Conservation (phyloP, 1,284 basidiomycete genomes). For the Phylloporus gajari region DNA sequence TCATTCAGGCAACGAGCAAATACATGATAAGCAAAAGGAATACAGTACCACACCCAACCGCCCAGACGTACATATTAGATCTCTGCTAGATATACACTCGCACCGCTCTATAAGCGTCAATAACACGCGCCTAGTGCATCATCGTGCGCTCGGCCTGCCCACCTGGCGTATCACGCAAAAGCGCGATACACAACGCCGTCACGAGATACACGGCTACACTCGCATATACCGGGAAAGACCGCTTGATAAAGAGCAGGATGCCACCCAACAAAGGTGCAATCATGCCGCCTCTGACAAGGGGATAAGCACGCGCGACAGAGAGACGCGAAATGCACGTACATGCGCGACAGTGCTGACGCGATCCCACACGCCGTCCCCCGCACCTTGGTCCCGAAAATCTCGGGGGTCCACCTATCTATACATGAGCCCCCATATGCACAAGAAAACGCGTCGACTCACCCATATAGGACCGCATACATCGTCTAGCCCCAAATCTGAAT, state of each 20-base stretch:
- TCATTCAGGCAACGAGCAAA: too few species aligned
- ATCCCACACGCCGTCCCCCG: conserved; percentile 93
- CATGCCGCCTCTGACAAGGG: conserved; percentile 81
- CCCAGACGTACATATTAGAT: too few species aligned
- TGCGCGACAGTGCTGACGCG: conserved; percentile 87
- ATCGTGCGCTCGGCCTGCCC: conserved; percentile 18
- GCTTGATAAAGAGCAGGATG: conserved; percentile 75
- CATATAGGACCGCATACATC: conserved; percentile 92
- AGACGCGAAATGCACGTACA: conserved; percentile 59
- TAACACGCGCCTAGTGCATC: conserved; percentile 24
- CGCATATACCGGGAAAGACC: conserved; percentile 82
- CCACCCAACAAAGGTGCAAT: conserved; percentile 90
- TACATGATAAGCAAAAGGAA: too few species aligned
- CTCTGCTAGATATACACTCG: neutral
- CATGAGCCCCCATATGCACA: neutral
- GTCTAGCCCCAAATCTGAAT: conserved; percentile 55
- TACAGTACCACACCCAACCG: too few species aligned
- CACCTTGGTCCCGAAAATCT: conserved; percentile 88
- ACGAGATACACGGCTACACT: conserved; percentile 77
- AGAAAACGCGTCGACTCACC: conserved; percentile 49
- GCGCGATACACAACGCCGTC: conserved; percentile 73
- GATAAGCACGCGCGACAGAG: neutral
- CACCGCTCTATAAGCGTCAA: neutral
- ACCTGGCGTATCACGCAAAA: conserved; percentile 57
- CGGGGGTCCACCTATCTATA: conserved; percentile 80